Evolutionary conservation across 495 filamentous ascomycete species (phyloP).

Genomic region (Aspergillus funiculosus): DNA sequence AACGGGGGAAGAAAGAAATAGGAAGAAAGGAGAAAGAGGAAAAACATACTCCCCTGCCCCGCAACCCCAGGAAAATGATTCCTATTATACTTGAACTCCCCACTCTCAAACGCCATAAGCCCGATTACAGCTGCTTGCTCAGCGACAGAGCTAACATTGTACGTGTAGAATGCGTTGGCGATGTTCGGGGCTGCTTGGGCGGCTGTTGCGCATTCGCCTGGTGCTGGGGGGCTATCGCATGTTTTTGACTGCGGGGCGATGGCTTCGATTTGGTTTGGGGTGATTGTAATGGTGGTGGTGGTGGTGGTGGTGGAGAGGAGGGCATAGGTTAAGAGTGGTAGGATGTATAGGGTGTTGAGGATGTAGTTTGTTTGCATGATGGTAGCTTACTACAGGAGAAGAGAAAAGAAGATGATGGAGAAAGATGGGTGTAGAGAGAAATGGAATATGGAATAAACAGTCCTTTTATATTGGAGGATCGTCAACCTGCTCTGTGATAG

Average conservation of each 20-base stretch:
- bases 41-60: constrained; percentile 64
- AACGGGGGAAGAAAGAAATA: no score
- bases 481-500: no score
- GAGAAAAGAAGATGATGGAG: background rate
- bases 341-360: background rate
- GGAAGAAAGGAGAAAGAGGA: constrained; percentile 1
- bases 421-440: background rate
- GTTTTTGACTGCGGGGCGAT: constrained; percentile 42
- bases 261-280: constrained; percentile 39
- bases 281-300: constrained; percentile 21
- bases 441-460: background rate
- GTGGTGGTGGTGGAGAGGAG: constrained; percentile 3
- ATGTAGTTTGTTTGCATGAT: background rate
- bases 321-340: background rate
- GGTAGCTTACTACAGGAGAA: background rate
- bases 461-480: constrained; percentile 8
- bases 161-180: constrained; percentile 48
- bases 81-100: constrained; percentile 60
- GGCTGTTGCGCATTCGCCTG: constrained; percentile 62
- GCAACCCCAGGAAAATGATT: constrained; percentile 55
- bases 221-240: constrained; percentile 18
- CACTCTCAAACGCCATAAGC: constrained; percentile 63
- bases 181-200: constrained; percentile 55
- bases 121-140: constrained; percentile 60
- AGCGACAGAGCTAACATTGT: constrained; percentile 45